Evolutionary conservation across 176 grass and related monocot genomes (phyloP).

Genomic region (Secale cereale): DNA sequence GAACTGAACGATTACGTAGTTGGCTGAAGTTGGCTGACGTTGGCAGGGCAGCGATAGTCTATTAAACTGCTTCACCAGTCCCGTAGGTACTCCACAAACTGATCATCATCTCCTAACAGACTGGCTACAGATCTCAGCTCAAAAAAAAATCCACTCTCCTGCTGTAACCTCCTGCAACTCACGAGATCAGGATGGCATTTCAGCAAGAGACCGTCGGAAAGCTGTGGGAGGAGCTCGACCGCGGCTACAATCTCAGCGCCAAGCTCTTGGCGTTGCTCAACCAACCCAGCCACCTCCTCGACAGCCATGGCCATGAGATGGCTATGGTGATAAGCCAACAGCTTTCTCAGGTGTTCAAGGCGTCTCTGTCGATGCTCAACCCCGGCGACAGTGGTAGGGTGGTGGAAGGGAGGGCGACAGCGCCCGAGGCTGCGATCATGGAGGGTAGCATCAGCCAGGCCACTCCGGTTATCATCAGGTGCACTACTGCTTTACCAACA

Average conservation of each 20-base stretch:
- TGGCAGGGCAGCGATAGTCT: neutral
- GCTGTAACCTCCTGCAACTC: neutral
- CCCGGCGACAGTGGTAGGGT: neutral
- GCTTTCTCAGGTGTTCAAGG: constrained; percentile 36
- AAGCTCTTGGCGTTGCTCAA: constrained; percentile 19
- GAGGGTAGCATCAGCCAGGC: neutral
- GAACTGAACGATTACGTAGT: neutral
- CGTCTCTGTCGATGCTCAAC: constrained; percentile 28
- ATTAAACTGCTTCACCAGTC: constrained; percentile 18
- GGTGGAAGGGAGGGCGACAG: neutral
- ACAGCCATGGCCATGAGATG: constrained; percentile 2
- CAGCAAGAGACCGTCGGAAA: neutral
- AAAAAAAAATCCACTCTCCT: neutral
- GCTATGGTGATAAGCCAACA: constrained; percentile 21
- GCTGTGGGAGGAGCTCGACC: constrained; percentile 22
- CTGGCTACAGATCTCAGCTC: neutral
- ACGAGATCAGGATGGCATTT: constrained; percentile 23
- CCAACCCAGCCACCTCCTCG: neutral
- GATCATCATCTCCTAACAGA: neutral
- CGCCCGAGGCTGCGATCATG: neutral
- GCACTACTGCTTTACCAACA: neutral
- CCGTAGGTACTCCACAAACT: neutral
- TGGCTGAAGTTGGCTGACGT: neutral
- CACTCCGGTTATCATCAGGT: constrained; percentile 11
- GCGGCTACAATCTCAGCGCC: constrained; percentile 18